Percentiles rank a stretch among this genome's conserved stretches.
These are phyloP conservation scores for Aphanomyces cochlioides DNA, from an alignment of 352 stramenopile species.

Conservation along the genomic window DNA sequence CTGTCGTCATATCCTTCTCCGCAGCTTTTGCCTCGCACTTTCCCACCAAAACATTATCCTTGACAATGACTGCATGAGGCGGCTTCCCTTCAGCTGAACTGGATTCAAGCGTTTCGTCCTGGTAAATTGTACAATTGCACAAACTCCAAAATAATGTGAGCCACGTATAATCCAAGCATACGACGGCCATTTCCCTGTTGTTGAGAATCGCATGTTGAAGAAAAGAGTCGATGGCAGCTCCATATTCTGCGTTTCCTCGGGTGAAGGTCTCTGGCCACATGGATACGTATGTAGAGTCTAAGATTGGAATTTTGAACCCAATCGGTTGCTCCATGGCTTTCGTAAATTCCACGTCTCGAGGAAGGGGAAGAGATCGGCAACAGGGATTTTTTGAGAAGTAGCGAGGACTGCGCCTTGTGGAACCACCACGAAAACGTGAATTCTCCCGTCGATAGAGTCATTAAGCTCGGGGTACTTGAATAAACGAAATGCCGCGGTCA, in stretches of 20 bases:
- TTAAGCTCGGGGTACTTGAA: too few relatives aligned
- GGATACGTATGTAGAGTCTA: neutral
- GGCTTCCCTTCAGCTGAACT: neutral
- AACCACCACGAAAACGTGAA: neutral
- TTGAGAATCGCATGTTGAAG: neutral
- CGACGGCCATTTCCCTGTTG: neutral
- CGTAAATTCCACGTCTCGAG: too few relatives aligned
- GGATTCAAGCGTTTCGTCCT: constrained; percentile 7
- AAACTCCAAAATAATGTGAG: constrained; percentile 3
- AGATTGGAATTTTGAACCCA: too few relatives aligned
- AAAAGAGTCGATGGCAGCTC: neutral
- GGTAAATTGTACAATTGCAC: neutral
- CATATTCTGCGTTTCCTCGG: neutral
- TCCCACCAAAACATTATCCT: constrained; percentile 3
- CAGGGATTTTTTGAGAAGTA: too few relatives aligned
- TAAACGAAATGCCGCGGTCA: too few relatives aligned
- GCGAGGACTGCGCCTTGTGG: too few relatives aligned
- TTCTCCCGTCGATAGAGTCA: too few relatives aligned
- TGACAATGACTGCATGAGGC: neutral
- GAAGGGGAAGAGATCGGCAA: too few relatives aligned
- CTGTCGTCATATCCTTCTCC: neutral
- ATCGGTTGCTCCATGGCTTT: too few relatives aligned
- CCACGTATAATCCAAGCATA: neutral
- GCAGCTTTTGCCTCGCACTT: neutral
- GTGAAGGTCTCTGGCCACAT: neutral